Evolutionary conservation across 2,329 filamentous ascomycete genomes (phyloP).

Genomic region (Sordariomycetes sp.): DNA sequence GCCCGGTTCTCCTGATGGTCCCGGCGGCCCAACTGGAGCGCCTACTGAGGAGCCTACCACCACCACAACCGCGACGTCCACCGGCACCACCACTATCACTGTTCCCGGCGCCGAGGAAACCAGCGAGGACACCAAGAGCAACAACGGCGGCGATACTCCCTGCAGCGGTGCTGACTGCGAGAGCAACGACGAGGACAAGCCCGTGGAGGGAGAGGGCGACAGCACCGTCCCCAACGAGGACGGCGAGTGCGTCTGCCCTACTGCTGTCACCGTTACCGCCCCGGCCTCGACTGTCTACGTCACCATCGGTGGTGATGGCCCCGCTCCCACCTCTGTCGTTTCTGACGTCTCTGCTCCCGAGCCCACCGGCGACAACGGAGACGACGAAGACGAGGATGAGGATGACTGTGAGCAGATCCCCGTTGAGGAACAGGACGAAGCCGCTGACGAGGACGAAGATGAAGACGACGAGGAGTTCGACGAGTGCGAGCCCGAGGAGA

Average conservation of each 20-base stretch:
- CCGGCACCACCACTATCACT: slow-evolving; percentile 12
- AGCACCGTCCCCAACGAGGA: slow-evolving; percentile 6
- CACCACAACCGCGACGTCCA: slow-evolving; percentile 19
- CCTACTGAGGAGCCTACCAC: too few relatives aligned
- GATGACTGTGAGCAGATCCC: slow-evolving; percentile 8
- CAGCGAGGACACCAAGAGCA: slow-evolving; percentile 6
- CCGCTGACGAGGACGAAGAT: slow-evolving; percentile 10
- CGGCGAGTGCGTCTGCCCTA: slow-evolving; percentile 9
- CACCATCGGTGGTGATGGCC: slow-evolving; percentile 16
- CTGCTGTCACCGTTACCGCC: slow-evolving; percentile 18
- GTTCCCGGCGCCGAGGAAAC: slow-evolving; percentile 9
- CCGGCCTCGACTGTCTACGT: slow-evolving; percentile 25
- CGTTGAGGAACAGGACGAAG: slow-evolving; percentile 7
- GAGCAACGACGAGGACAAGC: neutral
- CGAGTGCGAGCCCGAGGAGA: slow-evolving; percentile 2
- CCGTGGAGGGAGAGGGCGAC: too few relatives aligned
- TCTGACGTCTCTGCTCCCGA: slow-evolving; percentile 4
- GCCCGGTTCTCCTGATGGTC: slow-evolving; percentile 7
- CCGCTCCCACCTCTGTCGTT: slow-evolving; percentile 6
- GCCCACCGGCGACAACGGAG: slow-evolving; percentile 5
- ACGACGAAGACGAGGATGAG: slow-evolving; percentile 4
- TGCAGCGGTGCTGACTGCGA: slow-evolving; percentile 4
- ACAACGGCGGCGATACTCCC: slow-evolving; percentile 4
- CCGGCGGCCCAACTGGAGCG: too few relatives aligned
- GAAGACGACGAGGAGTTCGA: slow-evolving; percentile 7